Evolutionary conservation across 768 basidiomycete genomes (phyloP).

Genomic region (Suillus fuscotomentosus): DNA sequence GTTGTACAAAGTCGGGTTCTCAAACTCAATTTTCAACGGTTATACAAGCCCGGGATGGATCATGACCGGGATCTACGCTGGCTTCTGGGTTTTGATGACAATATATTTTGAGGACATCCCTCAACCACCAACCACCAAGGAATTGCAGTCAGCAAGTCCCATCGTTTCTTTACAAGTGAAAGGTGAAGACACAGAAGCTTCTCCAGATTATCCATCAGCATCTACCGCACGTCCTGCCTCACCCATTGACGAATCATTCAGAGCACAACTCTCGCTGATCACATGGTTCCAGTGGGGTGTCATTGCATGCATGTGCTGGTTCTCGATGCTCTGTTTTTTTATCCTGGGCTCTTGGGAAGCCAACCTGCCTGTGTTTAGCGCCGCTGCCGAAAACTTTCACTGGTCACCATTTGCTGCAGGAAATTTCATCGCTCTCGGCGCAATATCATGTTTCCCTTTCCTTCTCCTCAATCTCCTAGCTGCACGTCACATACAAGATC

Average conservation of each 20-base stretch:
- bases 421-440: constrained; percentile 71
- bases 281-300: constrained; percentile 49
- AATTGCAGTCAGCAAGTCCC: constrained; percentile 9
- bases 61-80: constrained; percentile 52
- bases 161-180: not conserved
- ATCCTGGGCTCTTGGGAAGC: constrained; percentile 69
- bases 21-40: constrained; percentile 59
- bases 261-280: constrained; percentile 13
- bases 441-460: constrained; percentile 61
- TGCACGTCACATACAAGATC: constrained; percentile 59
- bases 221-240: not conserved
- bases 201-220: not conserved
- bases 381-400: constrained; percentile 38
- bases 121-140: constrained; percentile 11
- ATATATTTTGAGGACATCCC: constrained; percentile 42
- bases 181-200: not conserved
- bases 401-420: constrained; percentile 67
- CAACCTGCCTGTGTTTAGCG: constrained; percentile 63
- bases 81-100: constrained; percentile 45
- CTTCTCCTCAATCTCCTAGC: constrained; percentile 59
- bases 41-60: constrained; percentile 67
- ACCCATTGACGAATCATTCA: constrained; percentile 9
- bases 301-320: constrained; percentile 66
- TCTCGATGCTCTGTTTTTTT: constrained; percentile 69
- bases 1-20: constrained; percentile 59